Evolutionary conservation across 257 asterid species (phyloP).

Genomic region (Solanum chilense): DNA sequence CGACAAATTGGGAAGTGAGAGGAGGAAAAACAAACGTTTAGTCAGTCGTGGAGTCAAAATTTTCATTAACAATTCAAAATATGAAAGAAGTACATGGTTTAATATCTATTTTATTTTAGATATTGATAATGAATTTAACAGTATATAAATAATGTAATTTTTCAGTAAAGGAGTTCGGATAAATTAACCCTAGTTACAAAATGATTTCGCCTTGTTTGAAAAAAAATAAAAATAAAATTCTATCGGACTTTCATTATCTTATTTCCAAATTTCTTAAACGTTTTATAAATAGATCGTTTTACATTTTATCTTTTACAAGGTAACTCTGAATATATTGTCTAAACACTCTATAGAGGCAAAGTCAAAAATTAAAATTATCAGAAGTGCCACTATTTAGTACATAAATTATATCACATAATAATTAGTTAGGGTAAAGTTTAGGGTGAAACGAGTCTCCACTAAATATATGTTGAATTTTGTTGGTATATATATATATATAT

Average conservation of each 20-base stretch:
- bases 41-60: neutral
- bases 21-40: slow-evolving; percentile 1
- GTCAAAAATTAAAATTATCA: neutral
- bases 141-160: too few species aligned
- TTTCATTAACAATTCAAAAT: neutral
- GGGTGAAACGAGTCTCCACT: neutral
- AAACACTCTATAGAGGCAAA: neutral
- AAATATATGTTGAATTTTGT: too few species aligned
- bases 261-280: neutral
- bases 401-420: neutral
- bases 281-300: neutral
- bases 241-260: neutral
- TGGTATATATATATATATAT: too few species aligned
- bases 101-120: too few species aligned
- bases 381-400: neutral
- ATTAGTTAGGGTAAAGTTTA: neutral
- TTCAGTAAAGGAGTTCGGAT: too few species aligned
- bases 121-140: too few species aligned
- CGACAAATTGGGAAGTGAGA: slow-evolving; percentile 30
- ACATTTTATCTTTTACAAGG: neutral
- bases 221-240: neutral
- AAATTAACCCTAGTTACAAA: neutral
- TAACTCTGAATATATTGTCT: neutral
- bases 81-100: neutral
- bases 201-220: neutral